phyloP scores from a whole-genome alignment of 2,329 filamentous ascomycete genomes.

The Xylariaceae sp. region DNA sequence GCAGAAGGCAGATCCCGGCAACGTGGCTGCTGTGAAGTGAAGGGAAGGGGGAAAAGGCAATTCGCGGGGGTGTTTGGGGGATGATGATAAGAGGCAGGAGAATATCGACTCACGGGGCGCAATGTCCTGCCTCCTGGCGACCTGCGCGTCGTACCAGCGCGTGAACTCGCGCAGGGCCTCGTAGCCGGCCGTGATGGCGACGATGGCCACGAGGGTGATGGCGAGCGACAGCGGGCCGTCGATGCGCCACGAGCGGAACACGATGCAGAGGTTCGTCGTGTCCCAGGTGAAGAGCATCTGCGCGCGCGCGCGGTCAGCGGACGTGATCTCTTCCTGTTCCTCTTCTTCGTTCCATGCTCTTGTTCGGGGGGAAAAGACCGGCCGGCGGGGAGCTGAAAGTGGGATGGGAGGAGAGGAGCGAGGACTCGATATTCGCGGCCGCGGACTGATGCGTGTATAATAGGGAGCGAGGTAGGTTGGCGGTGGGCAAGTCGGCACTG shows the following conservation, averaged over 20 bases:
- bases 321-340: too few relatives aligned
- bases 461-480: too few relatives aligned
- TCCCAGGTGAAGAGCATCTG: constrained; percentile 99
- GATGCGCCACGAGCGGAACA: constrained; percentile 89
- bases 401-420: too few relatives aligned
- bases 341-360: too few relatives aligned
- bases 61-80: neutral
- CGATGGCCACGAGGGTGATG: constrained; percentile 73
- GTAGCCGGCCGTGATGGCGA: constrained; percentile 83
- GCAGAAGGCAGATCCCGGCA: too few relatives aligned
- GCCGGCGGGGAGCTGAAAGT: too few relatives aligned
- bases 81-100: neutral
- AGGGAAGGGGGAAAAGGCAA: constrained; percentile 5
- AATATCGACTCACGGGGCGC: constrained; percentile 45
- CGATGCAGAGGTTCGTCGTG: constrained; percentile 87
- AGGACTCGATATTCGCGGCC: too few relatives aligned
- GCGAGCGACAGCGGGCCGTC: constrained; percentile 66
- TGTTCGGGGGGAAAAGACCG: too few relatives aligned
- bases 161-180: constrained; percentile 75
- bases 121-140: constrained; percentile 39
- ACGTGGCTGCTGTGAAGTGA: too few relatives aligned
- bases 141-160: constrained; percentile 63
- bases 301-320: neutral
- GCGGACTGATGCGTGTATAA: too few relatives aligned
- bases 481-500: too few relatives aligned